Conservation (phyloP, 768 basidiomycete species). For the Collybia sp. region DNA sequence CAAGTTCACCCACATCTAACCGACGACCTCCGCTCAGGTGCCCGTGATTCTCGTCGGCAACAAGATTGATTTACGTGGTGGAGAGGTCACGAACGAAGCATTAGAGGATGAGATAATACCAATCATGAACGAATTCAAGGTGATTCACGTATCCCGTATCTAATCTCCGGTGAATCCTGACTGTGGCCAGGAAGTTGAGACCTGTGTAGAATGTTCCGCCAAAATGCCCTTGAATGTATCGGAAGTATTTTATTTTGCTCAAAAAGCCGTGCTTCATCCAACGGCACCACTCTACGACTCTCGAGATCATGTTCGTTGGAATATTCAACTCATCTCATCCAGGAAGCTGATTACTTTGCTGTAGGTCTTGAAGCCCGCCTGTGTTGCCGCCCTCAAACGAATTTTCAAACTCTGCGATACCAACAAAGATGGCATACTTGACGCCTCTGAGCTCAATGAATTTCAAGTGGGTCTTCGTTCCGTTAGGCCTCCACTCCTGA, state of each 20-base stretch:
- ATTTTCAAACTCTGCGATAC: conserved; percentile 97
- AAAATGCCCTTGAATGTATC: conserved; percentile 88
- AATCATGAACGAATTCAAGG: conserved; percentile 99
- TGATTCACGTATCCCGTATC: conserved; percentile 18
- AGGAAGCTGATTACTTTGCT: background rate
- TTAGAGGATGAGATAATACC: conserved; percentile 93
- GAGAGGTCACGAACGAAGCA: conserved; percentile 90
- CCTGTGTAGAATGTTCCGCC: conserved; percentile 96
- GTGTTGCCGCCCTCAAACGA: conserved; percentile 78
- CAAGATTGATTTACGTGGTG: conserved; percentile 94
- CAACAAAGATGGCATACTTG: conserved; percentile 91
- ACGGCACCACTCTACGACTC: conserved; percentile 97
- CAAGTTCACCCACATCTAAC: background rate
- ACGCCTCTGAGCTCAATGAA: conserved; percentile 89
- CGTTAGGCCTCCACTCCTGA: background rate
- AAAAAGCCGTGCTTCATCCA: conserved; percentile 95
- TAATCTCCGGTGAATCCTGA: conserved; percentile 7
- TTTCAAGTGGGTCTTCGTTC: conserved; percentile 72
- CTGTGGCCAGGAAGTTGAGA: conserved; percentile 86
- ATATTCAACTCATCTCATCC: conserved; percentile 7
- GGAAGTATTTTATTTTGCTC: conserved; percentile 97
- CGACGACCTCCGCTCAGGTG: conserved; percentile 45
- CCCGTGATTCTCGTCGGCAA: conserved; percentile 97
- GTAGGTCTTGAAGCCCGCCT: conserved; percentile 90
- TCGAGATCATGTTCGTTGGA: conserved; percentile 68